Base-by-base conservation (phyloP, 441 rosid species). In the Pelargonium fulgidum region DNA sequence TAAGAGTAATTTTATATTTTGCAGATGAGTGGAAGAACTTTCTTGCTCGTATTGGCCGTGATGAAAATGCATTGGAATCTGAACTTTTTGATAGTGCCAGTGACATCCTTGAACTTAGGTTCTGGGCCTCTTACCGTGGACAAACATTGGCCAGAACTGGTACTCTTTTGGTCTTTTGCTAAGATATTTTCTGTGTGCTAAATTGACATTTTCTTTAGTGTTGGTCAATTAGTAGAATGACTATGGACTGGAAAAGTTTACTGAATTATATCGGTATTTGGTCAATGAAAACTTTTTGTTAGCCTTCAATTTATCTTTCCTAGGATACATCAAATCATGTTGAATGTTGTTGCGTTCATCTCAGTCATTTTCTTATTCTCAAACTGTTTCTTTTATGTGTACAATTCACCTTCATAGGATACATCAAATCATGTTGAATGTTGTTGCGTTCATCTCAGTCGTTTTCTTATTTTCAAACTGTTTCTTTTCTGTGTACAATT, bases 121-220 rank as follows among this genome's bases (percentile, higher is more conserved):
- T 90, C 82, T 94, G 99, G 99, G 99, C 99, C 64, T 94, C 99
- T 63, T 94, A 94, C 74, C 89, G 99, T 14, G 99, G 92, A 48
- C 99, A 94, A 82, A 94, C 99, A 62, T 73, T 94, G 75, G 97
- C 99, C 52, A 86, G 99, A 78, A 94, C 99, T 66, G 98, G 99
- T 90, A 82, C 62, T 41, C 64, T 65, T 65, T 41, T 14, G 61
- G 42, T 58, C 13, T 26, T 29, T 62, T 62, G 12, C 29, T 62
- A 24, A 17, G 11, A 61, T 61, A 9, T 5, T 3, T 22, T 61
- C 24, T 22, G 64, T 22, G 33, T 22, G 2, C 13, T 22, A 33
- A 61, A 61, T 22, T 11, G 64, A 29, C 4, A 59, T 19, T 59
- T 20, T 20, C 64, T 10, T 20, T 22, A 59, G 36, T 20, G 11